A percentile compares a stretch with the other conserved stretches of the same genome.
Conservation (phyloP, 495 filamentous ascomycete species). For the Neurospora sp. region DNA sequence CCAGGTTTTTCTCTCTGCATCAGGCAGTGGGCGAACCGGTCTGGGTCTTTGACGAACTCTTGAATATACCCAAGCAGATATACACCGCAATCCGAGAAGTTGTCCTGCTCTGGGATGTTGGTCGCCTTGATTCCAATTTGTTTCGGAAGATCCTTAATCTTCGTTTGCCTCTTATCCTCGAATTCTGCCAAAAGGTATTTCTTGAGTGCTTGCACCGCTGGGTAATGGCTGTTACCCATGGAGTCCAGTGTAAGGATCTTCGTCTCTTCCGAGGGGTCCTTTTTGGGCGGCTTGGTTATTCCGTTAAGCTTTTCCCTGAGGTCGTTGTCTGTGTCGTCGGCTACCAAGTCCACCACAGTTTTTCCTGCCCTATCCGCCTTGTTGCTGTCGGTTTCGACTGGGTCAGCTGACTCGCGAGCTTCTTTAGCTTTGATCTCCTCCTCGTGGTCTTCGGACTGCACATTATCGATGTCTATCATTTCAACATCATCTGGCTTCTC, state of each 20-base stretch:
- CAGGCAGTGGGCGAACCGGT: constrained; percentile 41
- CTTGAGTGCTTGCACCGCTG: constrained; percentile 55
- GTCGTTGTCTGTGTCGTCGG: not conserved
- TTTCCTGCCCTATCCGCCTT: not conserved
- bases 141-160: constrained; percentile 41
- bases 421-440: not conserved
- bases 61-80: constrained; percentile 76
- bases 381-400: not conserved
- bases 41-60: constrained; percentile 64
- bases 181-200: constrained; percentile 71
- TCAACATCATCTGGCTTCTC: not conserved
- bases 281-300: constrained; percentile 17
- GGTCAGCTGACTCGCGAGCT: not conserved
- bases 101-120: constrained; percentile 67
- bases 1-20: constrained; percentile 19
- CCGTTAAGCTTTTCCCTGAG: not conserved
- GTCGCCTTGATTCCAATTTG: constrained; percentile 59
- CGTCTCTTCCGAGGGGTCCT: constrained; percentile 35
- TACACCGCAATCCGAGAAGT: constrained; percentile 82
- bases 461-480: not conserved
- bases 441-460: not conserved
- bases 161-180: constrained; percentile 48
- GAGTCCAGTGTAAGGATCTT: constrained; percentile 88
- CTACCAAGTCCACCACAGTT: not conserved
- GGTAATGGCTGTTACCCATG: constrained; percentile 49